Evolutionary conservation across 2,329 filamentous ascomycete species (phyloP).

Genomic region (Neonectria neomacrospora): DNA sequence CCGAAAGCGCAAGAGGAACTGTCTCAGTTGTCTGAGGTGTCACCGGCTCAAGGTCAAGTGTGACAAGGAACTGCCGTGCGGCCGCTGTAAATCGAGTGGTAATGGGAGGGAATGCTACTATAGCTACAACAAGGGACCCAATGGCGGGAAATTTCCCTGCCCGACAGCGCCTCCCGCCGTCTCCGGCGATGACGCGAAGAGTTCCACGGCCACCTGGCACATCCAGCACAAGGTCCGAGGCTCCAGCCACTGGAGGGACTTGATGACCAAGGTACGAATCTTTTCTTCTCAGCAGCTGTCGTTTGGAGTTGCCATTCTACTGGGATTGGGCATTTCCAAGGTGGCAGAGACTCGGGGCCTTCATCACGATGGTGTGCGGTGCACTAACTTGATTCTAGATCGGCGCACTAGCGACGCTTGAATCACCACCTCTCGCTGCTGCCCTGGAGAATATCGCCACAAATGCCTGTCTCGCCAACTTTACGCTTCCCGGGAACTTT

Average conservation of each 20-base stretch:
- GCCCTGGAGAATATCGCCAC: slow-evolving; percentile 49
- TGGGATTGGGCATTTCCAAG: background rate
- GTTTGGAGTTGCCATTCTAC: background rate
- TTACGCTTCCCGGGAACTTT: slow-evolving; percentile 51
- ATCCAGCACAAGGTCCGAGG: slow-evolving; percentile 50
- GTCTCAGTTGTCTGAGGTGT: slow-evolving; percentile 50
- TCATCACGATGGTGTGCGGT: background rate
- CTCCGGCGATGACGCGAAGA: slow-evolving; percentile 42
- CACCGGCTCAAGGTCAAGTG: slow-evolving; percentile 53
- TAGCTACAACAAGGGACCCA: slow-evolving; percentile 51
- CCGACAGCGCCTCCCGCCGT: slow-evolving; percentile 40
- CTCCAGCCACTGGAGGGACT: slow-evolving; percentile 51
- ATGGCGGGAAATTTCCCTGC: slow-evolving; percentile 50
- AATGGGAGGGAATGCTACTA: slow-evolving; percentile 52
- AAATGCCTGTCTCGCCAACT: slow-evolving; percentile 51
- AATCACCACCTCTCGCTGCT: slow-evolving; percentile 42
- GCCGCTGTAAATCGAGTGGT: slow-evolving; percentile 49
- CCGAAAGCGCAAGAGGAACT: slow-evolving; percentile 51
- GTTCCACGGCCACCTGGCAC: slow-evolving; percentile 48
- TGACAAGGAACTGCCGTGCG: slow-evolving; percentile 52
- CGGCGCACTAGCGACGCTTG: slow-evolving; percentile 40
- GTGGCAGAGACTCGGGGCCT: too few species aligned
- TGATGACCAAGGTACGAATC: slow-evolving; percentile 50
- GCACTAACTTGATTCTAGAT: slow-evolving; percentile 38
- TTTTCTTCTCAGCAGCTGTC: background rate